Evolutionary conservation across 1,284 basidiomycete species (phyloP), one percentile per base, ranked within the genome.

Genomic region (Schizopora paradoxa): DNA sequence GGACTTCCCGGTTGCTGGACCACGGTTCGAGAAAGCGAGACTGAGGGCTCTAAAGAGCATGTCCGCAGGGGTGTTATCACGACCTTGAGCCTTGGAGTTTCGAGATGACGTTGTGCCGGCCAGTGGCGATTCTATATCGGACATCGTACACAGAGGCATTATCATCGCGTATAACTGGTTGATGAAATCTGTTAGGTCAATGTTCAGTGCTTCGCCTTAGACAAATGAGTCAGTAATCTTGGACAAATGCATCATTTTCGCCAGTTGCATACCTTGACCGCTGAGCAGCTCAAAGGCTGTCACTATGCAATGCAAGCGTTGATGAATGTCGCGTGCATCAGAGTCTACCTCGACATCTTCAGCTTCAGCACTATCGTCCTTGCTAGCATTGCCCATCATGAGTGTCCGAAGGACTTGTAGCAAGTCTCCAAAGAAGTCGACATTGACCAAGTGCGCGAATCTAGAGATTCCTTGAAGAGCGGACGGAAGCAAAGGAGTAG

Each of bases 361-460:
- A 29, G 68, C 70, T 11, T 70, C 65, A 43, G 73, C 70, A 25
- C 65, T 64, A 27, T 66, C 68, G 19, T 51, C 54, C 34, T 35
- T 51, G 36, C 43, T 59, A 52, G 53, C 56, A 43, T 74, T 73
- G 51, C 75, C 73, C 45, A 68, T 60, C 54, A 96, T 81, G 46
- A 92, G 79, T 48, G 75, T 74, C 62, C 90, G 89, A 26, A 99
- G 72, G 1, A 96, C 92, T 43, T 80, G 74, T 66, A 99, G 76
- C 37, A 99, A 71, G 66, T 99, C 96, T 55, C 86, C 85, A 80
- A 99, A 99, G 68, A 99, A 99, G 64, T 99, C 96, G 57, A 99
- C 79, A 66, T 97, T 99, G 65, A 99, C 92, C 47, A 97, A 77
- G 64, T 99, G 96, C 0, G 95, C 87, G 60, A 91, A 99, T 66